Evolutionary conservation across 2,329 filamentous ascomycete species (phyloP), one percentile per base, ranked within the genome.

Genomic region (Colletotrichum sp.): DNA sequence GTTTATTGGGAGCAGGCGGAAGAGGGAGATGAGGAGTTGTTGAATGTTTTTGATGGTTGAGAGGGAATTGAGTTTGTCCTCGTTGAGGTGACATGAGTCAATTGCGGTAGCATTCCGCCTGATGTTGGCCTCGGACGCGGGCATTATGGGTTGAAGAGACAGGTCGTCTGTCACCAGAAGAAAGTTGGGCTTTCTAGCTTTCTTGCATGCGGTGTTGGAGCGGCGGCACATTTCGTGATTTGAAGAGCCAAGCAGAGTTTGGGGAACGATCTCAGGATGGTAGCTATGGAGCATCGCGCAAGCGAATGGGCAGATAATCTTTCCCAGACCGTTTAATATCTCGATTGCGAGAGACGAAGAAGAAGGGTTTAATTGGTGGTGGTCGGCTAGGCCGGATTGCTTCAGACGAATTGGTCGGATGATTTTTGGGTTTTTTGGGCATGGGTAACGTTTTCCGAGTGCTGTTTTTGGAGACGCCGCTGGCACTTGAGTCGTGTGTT

Each of bases 371-470:
- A 10, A 48, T 48, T 22, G n/a, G 10, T 48, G 30, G 27, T 34
- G 32, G 48, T n/a, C 60, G 71, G 71, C 16, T 15, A 28, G 43
- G 48, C 67, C 66, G 67, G 43, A 12, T 25, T 55, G 22, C 52
- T 74, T 74, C 67, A 66, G 71, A 71, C 52, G 71, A 71, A 28
- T 27, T 10, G 60, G 67, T 71, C 67, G 60, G 67, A 74, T 25
- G 48, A 66, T 61, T 58, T 58, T 28, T 25, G 8, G 16, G 8
- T 58, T 28, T 16, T 0, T 18, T 18, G 13, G 55, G 55, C 55
- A 58, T 58, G 55, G 55, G 55, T 58, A 58, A 28, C 15, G 22
- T 58, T 58, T 16, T 58, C 25, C 36, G 62, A 9, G 62, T 66
- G 32, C 56, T 64, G 28, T 36, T 30, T 68, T 68, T 61, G 36